Evolutionary conservation across 2,329 filamentous ascomycete species (phyloP).

Genomic region (Zopfia rhizophila): DNA sequence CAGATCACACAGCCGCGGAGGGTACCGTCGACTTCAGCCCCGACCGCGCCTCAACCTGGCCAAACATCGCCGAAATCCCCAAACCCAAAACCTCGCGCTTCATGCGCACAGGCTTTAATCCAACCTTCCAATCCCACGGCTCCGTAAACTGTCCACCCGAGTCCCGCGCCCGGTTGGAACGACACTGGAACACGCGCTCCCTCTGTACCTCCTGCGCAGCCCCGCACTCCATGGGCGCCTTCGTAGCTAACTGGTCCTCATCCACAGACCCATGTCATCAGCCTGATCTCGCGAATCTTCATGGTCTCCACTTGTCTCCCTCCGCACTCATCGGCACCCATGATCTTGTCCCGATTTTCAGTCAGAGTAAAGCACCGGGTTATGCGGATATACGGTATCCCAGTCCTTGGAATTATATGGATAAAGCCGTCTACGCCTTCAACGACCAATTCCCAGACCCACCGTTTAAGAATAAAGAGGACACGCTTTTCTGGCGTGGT

Average conservation of each 20-base stretch:
- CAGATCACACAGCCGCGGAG: constrained; percentile 32
- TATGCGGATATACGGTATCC: constrained; percentile 84
- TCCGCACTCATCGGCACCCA: constrained; percentile 70
- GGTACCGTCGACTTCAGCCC: constrained; percentile 48
- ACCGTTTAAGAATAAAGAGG: constrained; percentile 70
- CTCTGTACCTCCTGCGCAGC: constrained; percentile 72
- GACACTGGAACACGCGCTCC: constrained; percentile 71
- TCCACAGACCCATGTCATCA: constrained; percentile 78
- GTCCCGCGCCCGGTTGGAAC: constrained; percentile 68
- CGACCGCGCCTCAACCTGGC: constrained; percentile 53
- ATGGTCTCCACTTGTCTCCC: constrained; percentile 76
- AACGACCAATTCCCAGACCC: constrained; percentile 63
- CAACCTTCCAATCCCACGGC: constrained; percentile 55
- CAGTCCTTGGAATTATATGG: constrained; percentile 69
- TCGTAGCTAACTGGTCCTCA: constrained; percentile 72
- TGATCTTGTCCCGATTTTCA: constrained; percentile 78
- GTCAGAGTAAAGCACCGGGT: constrained; percentile 75
- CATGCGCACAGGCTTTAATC: constrained; percentile 48
- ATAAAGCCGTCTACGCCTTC: constrained; percentile 65
- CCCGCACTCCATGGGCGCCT: constrained; percentile 73
- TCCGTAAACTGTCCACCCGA: constrained; percentile 68
- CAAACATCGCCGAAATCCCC: constrained; percentile 31
- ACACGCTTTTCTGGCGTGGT: constrained; percentile 80
- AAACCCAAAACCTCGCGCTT: constrained; percentile 42
- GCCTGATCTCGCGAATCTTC: constrained; percentile 77